Conservation (phyloP, 345 rosid genomes). For the Rhodomyrtus tomentosa region DNA sequence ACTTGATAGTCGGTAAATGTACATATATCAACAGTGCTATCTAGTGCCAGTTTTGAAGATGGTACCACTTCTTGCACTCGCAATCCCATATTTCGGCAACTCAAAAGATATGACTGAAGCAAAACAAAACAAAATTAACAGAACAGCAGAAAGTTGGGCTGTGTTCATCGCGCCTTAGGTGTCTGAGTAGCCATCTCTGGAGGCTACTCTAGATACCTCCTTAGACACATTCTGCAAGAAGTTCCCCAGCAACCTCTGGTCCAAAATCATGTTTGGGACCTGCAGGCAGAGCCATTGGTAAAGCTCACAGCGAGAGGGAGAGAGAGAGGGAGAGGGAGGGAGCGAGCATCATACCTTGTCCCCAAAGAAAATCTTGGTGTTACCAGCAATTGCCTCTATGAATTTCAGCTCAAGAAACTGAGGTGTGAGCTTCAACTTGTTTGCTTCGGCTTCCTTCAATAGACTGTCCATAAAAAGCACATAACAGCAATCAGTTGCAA, state of each 20-base stretch:
- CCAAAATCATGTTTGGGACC: constrained; percentile 80
- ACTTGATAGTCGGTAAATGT: neutral
- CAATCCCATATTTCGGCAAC: neutral
- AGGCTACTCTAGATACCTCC: neutral
- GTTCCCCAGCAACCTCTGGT: constrained; percentile 83
- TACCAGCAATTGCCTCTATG: constrained; percentile 73
- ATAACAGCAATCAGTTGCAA: neutral
- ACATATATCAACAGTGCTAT: rapidly evolving
- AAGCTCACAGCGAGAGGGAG: neutral
- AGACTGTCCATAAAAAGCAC: constrained; percentile 21
- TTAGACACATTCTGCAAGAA: constrained; percentile 32
- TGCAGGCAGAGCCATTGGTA: constrained; percentile 3
- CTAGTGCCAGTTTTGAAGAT: neutral
- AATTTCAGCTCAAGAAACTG: constrained; percentile 83
- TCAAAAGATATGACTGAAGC: neutral
- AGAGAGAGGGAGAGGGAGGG: neutral
- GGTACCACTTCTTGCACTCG: rapidly evolving
- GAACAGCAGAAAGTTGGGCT: no score
- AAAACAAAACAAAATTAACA: neutral
- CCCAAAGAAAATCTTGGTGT: constrained; percentile 86
- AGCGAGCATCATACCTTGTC: constrained; percentile 42
- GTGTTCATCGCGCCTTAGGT: neutral
- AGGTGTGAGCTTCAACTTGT: constrained; percentile 80
- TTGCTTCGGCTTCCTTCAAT: constrained; percentile 83
- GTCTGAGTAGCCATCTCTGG: neutral